A percentile compares a stretch with the other conserved stretches of the same genome.
phyloP scores from a whole-genome alignment of 768 basidiomycete genomes.

The Suillus spraguei region DNA sequence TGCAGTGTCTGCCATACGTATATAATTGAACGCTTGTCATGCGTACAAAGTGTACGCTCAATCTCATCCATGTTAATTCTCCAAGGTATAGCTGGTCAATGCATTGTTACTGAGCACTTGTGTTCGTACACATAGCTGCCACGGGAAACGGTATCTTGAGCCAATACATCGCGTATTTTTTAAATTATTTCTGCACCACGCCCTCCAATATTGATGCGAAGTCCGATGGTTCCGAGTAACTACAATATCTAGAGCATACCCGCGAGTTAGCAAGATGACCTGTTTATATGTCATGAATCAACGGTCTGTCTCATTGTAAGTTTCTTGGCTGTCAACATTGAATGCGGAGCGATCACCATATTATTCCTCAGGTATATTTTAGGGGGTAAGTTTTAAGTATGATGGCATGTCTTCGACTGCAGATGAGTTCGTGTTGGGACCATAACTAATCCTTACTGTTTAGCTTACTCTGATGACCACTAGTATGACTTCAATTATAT shows the following conservation, averaged over 20 bases:
- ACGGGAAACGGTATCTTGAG: background rate
- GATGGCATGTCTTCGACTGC: no score
- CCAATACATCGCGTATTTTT: background rate
- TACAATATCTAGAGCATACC: background rate
- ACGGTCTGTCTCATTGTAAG: no score
- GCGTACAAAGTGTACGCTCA: background rate
- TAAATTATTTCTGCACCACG: background rate
- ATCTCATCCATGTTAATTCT: background rate
- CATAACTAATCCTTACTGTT: no score
- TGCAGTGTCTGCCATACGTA: slow-evolving; percentile 10
- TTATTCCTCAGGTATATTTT: no score
- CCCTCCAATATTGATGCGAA: background rate
- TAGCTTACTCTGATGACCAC: no score
- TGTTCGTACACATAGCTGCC: background rate
- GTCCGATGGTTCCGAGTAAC: background rate
- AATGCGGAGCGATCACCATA: no score
- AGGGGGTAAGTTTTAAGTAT: no score
- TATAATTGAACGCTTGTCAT: slow-evolving; percentile 2
- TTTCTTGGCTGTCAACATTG: no score
- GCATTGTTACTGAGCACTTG: background rate
- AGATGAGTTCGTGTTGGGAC: no score
- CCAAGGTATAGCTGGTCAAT: background rate
- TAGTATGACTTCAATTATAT: no score
- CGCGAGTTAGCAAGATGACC: no score
- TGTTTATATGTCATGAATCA: no score